Conservation (phyloP, 2,329 filamentous ascomycete species). For the Elsinoe arachidis region DNA sequence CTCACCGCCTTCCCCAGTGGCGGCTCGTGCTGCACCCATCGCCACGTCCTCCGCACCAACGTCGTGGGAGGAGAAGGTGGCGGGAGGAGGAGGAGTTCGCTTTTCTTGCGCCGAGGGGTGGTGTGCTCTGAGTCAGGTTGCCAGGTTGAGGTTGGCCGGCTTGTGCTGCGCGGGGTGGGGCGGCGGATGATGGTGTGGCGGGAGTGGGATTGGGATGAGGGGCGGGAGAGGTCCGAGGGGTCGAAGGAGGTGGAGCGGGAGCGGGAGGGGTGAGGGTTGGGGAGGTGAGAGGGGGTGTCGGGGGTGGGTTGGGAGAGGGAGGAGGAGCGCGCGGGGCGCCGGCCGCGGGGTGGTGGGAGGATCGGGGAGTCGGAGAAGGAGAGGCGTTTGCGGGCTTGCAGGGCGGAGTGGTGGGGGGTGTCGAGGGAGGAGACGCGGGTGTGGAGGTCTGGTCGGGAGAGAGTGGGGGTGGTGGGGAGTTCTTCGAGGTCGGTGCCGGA, state of each 20-base stretch:
- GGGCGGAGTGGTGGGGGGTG: slow-evolving; percentile 20
- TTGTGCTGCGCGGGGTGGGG: background rate
- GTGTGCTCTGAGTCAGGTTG: background rate
- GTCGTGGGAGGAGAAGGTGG: slow-evolving; percentile 25
- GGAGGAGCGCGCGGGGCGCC: slow-evolving; percentile 19
- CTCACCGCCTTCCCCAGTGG: slow-evolving; percentile 33
- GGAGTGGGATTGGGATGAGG: background rate
- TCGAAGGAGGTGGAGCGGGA: slow-evolving; percentile 17
- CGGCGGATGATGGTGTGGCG: background rate
- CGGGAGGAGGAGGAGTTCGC: slow-evolving; percentile 29
- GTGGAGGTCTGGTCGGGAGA: slow-evolving; percentile 24
- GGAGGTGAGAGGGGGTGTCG: background rate
- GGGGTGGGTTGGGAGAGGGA: slow-evolving; percentile 11
- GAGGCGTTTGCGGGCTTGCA: slow-evolving; percentile 5
- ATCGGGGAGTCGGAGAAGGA: slow-evolving; percentile 3
- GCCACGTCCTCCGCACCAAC: slow-evolving; percentile 25
- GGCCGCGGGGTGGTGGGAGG: slow-evolving; percentile 18
- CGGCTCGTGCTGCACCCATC: slow-evolving; percentile 27
- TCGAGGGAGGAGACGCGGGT: slow-evolving; percentile 40
- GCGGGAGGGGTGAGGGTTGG: background rate
- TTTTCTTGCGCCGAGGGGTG: slow-evolving; percentile 11
- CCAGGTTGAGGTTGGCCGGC: background rate
- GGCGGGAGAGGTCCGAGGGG: background rate
- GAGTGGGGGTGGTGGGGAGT: slow-evolving; percentile 25
- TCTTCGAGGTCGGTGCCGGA: slow-evolving; percentile 49